A percentile compares a stretch with the other conserved stretches of the same genome.
phyloP scores from a whole-genome alignment of 768 basidiomycete species.

The Botryobasidium botryosum region DNA sequence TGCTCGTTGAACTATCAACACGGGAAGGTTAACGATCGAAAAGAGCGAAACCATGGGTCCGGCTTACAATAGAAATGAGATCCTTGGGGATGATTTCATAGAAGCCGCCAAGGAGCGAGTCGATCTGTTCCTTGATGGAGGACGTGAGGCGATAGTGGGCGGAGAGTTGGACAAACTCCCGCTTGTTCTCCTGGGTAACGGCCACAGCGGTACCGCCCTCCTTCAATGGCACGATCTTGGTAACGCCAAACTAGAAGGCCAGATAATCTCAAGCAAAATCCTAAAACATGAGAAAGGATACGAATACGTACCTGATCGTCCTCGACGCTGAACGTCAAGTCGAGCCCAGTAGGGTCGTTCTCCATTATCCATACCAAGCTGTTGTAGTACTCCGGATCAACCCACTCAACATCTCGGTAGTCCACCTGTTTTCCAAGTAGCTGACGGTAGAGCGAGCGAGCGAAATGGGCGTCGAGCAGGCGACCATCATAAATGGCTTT shows the following conservation, averaged over 20 bases:
- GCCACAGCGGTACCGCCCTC: slow-evolving; percentile 65
- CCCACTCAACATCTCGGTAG: slow-evolving; percentile 91
- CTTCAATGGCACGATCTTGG: slow-evolving; percentile 75
- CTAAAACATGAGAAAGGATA: background rate
- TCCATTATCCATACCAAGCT: slow-evolving; percentile 96
- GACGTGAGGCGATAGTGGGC: slow-evolving; percentile 87
- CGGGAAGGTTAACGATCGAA: slow-evolving; percentile 7
- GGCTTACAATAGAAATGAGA: slow-evolving; percentile 73
- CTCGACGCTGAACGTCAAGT: slow-evolving; percentile 90
- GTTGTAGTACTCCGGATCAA: slow-evolving; percentile 97
- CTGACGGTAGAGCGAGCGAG: slow-evolving; percentile 89
- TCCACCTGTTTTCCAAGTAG: slow-evolving; percentile 88
- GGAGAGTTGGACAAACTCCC: slow-evolving; percentile 89
- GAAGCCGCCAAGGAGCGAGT: slow-evolving; percentile 77
- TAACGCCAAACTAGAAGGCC: slow-evolving; percentile 61
- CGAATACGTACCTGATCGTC: slow-evolving; percentile 62
- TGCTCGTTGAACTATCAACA: slow-evolving; percentile 70
- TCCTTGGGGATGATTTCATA: slow-evolving; percentile 98
- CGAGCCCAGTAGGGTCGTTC: slow-evolving; percentile 74
- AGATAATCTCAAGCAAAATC: background rate
- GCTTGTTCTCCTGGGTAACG: slow-evolving; percentile 93
- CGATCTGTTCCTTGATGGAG: slow-evolving; percentile 92
- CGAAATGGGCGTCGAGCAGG: slow-evolving; percentile 94
- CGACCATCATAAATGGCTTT: slow-evolving; percentile 96
- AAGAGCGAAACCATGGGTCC: slow-evolving; percentile 3